Conservation (phyloP, 495 filamentous ascomycete species). For the Neurospora sp. region DNA sequence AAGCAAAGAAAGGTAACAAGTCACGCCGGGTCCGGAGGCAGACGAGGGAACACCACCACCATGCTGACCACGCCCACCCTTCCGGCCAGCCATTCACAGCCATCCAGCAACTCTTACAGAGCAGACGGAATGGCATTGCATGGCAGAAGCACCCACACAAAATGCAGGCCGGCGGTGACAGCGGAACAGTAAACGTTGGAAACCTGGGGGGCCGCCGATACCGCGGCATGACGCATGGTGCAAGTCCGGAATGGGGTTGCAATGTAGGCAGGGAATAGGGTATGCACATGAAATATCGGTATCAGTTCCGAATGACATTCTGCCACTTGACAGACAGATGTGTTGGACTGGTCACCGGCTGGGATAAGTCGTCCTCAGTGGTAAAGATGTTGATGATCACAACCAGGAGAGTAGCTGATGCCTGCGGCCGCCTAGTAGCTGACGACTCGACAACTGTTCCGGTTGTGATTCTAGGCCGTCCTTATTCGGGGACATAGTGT, state of each 20-base stretch:
- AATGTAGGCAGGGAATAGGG: not conserved
- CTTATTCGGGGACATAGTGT: not conserved
- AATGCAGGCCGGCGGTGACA: not conserved
- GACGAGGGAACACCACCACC: not conserved
- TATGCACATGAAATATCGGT: not conserved
- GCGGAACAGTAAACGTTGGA: not conserved
- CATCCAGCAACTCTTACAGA: not conserved
- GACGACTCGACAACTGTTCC: not conserved
- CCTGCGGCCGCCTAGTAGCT: not conserved
- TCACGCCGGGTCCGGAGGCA: not conserved
- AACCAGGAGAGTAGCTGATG: not conserved
- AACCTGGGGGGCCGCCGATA: not conserved
- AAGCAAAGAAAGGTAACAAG: not conserved
- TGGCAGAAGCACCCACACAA: not conserved
- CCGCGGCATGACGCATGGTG: not conserved
- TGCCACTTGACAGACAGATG: not conserved
- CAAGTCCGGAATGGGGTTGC: not conserved
- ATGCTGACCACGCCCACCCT: not conserved
- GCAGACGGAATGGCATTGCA: not conserved
- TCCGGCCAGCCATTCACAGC: not conserved
- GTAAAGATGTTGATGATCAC: not conserved
- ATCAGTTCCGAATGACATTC: not conserved
- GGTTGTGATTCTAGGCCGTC: not conserved
- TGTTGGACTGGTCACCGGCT: not conserved
- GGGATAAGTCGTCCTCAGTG: not conserved